phyloP scores from a whole-genome alignment of 1,139 yeast genomes.

The Pichia sp. region DNA sequence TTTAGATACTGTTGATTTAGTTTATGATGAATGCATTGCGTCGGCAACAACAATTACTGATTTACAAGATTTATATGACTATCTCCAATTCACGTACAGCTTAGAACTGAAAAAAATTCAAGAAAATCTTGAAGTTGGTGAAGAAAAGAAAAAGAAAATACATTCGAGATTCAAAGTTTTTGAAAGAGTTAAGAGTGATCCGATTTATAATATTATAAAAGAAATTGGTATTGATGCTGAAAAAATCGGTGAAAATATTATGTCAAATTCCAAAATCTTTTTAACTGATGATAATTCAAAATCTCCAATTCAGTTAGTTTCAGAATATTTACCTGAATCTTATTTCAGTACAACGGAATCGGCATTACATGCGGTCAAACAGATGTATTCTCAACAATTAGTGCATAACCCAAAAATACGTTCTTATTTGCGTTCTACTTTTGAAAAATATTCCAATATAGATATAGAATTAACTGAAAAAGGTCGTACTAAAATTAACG shows the following conservation, averaged over 20 bases:
- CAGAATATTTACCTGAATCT: conserved; percentile 43
- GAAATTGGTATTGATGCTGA: conserved; percentile 74
- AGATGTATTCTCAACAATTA: conserved; percentile 71
- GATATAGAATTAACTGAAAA: conserved; percentile 79
- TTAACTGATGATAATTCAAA: conserved; percentile 67
- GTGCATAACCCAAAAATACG: conserved; percentile 79
- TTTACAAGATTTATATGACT: conserved; percentile 82
- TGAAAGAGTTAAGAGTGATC: conserved; percentile 69
- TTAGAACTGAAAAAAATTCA: conserved; percentile 47
- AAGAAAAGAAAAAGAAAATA: conserved; percentile 33
- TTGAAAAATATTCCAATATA: conserved; percentile 60
- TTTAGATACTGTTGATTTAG: conserved; percentile 52
- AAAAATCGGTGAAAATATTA: conserved; percentile 78
- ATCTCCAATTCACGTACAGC: conserved; percentile 73
- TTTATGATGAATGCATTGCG: conserved; percentile 48
- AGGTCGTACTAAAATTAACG: conserved; percentile 77
- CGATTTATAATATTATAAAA: conserved; percentile 60
- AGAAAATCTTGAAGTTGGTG: conserved; percentile 10
- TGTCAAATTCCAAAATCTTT: conserved; percentile 64
- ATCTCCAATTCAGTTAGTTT: conserved; percentile 51
- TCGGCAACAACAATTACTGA: conserved; percentile 67
- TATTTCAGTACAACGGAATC: conserved; percentile 53
- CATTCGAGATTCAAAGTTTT: conserved; percentile 68
- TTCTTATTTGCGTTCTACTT: conserved; percentile 64
- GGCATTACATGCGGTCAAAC: conserved; percentile 64